phyloP scores from a whole-genome alignment of 768 basidiomycete species.

The Austroboletus eburneus region DNA sequence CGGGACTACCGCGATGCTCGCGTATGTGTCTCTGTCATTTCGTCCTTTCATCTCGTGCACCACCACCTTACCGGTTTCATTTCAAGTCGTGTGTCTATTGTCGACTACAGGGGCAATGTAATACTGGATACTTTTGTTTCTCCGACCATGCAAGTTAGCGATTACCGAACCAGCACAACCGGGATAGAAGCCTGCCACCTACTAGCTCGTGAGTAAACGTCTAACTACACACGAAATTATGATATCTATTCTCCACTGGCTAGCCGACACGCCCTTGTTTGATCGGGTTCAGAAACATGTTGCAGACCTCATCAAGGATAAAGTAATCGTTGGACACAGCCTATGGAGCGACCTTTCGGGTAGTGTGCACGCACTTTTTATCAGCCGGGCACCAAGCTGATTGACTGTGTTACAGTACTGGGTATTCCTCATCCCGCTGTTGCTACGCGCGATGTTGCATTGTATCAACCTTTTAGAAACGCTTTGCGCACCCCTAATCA shows the following conservation, averaged over 20 bases:
- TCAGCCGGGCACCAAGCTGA: slow-evolving; percentile 7
- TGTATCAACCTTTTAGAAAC: slow-evolving; percentile 78
- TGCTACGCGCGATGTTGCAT: slow-evolving; percentile 72
- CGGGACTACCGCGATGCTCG: slow-evolving; percentile 77
- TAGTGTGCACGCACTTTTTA: slow-evolving; percentile 26
- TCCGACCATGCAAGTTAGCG: slow-evolving; percentile 65
- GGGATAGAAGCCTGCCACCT: slow-evolving; percentile 45
- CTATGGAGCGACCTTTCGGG: slow-evolving; percentile 82
- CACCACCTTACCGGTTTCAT: slow-evolving; percentile 8
- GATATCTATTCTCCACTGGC: slow-evolving; percentile 2
- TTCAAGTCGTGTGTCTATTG: slow-evolving; percentile 47
- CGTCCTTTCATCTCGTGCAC: slow-evolving; percentile 3
- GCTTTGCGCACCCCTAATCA: slow-evolving; percentile 64
- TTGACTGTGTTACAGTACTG: slow-evolving; percentile 53
- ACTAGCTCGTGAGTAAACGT: slow-evolving; percentile 31
- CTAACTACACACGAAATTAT: neutral
- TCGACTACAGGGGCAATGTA: slow-evolving; percentile 53
- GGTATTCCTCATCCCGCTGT: slow-evolving; percentile 79
- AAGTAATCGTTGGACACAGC: slow-evolving; percentile 70
- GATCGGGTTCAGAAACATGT: slow-evolving; percentile 61
- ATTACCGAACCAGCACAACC: slow-evolving; percentile 68
- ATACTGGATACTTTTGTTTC: slow-evolving; percentile 62
- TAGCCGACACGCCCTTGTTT: slow-evolving; percentile 48
- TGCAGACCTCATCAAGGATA: slow-evolving; percentile 62
- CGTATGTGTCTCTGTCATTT: slow-evolving; percentile 44